Percentiles rank a stretch among this genome's conserved stretches.
Evolutionary conservation across 495 filamentous ascomycete species (phyloP).

Genomic region (Lichina pygmaea): DNA sequence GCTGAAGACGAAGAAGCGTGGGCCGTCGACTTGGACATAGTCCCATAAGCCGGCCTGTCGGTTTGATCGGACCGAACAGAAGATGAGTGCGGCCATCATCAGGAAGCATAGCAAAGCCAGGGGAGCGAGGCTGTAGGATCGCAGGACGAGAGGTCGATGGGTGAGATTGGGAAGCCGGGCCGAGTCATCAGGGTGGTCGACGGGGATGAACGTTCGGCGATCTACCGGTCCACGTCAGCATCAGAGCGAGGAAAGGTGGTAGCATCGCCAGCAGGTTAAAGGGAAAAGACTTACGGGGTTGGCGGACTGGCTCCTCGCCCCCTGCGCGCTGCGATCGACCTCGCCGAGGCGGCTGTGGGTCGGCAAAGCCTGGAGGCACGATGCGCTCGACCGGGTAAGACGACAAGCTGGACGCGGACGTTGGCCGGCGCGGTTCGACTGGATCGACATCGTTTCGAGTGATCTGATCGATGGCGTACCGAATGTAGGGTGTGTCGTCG

Average conservation of each 20-base stretch:
- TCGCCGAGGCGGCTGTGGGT: background rate
- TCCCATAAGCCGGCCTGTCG: slow-evolving; percentile 32
- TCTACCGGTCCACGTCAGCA: background rate
- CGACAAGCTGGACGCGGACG: slow-evolving; percentile 13
- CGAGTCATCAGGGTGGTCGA: slow-evolving; percentile 19
- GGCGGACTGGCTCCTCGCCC: background rate
- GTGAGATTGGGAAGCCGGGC: slow-evolving; percentile 26
- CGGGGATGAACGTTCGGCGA: slow-evolving; percentile 21
- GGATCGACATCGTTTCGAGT: slow-evolving; percentile 32
- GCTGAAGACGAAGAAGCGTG: slow-evolving; percentile 63
- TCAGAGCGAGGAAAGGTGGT: too few species aligned
- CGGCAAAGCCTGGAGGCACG: slow-evolving; percentile 9
- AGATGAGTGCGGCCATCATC: slow-evolving; percentile 44
- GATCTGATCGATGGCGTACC: slow-evolving; percentile 46
- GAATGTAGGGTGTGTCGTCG: slow-evolving; percentile 44
- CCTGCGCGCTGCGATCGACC: background rate
- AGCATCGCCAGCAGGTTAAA: too few species aligned
- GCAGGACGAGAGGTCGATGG: slow-evolving; percentile 39
- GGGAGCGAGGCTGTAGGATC: slow-evolving; percentile 27
- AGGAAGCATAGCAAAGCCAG: slow-evolving; percentile 33
- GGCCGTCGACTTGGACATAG: slow-evolving; percentile 36
- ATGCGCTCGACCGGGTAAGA: slow-evolving; percentile 22
- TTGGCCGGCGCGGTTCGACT: slow-evolving; percentile 10
- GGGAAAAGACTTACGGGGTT: background rate
- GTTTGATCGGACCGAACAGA: slow-evolving; percentile 47